phyloP scores from a whole-genome alignment of 2,329 filamentous ascomycete species.

The Aspergillus transmontanensis region DNA sequence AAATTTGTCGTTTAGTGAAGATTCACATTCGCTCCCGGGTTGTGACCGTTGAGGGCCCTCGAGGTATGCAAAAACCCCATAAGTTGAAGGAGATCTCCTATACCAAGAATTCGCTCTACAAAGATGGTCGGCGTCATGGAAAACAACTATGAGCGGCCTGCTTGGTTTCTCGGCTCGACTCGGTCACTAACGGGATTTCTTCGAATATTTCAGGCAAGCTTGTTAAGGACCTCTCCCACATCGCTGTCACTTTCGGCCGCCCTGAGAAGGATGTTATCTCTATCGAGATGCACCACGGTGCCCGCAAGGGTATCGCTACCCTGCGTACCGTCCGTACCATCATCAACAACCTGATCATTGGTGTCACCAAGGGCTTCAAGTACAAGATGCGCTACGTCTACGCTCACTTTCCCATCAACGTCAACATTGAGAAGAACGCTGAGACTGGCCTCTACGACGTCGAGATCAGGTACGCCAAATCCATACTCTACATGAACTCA shows the following conservation, averaged over 20 bases:
- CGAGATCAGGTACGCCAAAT: slow-evolving; percentile 85
- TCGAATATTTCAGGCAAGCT: slow-evolving; percentile 72
- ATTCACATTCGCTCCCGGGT: slow-evolving; percentile 94
- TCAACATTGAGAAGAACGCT: slow-evolving; percentile 95
- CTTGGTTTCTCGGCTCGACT: neutral
- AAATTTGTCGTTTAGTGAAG: slow-evolving; percentile 70
- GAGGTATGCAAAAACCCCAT: slow-evolving; percentile 62
- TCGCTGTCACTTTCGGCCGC: slow-evolving; percentile 92
- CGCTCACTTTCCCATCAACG: slow-evolving; percentile 99
- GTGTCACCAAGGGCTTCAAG: slow-evolving; percentile 98
- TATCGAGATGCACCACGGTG: slow-evolving; percentile 98
- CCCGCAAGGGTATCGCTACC: slow-evolving; percentile 95
- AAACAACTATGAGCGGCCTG: neutral
- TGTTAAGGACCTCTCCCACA: slow-evolving; percentile 91
- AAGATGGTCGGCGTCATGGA: neutral
- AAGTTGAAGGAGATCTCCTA: neutral
- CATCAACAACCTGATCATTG: slow-evolving; percentile 98
- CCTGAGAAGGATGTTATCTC: slow-evolving; percentile 84
- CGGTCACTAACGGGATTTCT: slow-evolving; percentile 3
- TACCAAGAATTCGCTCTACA: neutral
- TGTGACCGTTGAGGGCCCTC: slow-evolving; percentile 95
- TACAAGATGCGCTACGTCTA: slow-evolving; percentile 99
- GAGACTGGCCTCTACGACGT: slow-evolving; percentile 88
- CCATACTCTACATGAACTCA: neutral
- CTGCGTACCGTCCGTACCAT: slow-evolving; percentile 97